Percentiles rank a stretch among this genome's conserved stretches.
Evolutionary conservation across 192 early-diverging fungal species (phyloP).

Genomic region (Coemansia sp.): DNA sequence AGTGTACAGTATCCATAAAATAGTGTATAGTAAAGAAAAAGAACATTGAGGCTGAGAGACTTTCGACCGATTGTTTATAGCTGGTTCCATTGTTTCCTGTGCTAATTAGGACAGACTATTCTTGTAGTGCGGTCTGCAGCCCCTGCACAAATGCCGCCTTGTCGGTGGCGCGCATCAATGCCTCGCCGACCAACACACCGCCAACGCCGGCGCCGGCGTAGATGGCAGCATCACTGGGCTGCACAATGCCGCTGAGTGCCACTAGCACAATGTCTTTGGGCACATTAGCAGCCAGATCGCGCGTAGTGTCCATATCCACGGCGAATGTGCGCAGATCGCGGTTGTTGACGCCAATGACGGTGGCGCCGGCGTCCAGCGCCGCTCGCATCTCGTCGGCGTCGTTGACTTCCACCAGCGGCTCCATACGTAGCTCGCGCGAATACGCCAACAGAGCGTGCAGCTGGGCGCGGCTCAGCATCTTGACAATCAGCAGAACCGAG

Average conservation of each 20-base stretch:
- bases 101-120: background rate
- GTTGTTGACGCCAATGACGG: constrained; percentile 97
- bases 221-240: constrained; percentile 75
- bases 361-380: constrained; percentile 78
- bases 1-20: background rate
- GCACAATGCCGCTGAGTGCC: constrained; percentile 89
- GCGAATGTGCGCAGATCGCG: constrained; percentile 95
- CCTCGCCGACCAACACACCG: constrained; percentile 91
- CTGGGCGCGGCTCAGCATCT: constrained; percentile 76
- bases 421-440: constrained; percentile 82
- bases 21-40: too few species aligned
- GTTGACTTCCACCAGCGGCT: constrained; percentile 99
- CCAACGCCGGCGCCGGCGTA: constrained; percentile 77
- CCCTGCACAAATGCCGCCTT: constrained; percentile 73
- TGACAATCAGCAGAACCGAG: constrained; percentile 93
- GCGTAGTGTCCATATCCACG: constrained; percentile 88
- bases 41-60: too few species aligned
- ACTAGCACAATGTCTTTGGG: constrained; percentile 71
- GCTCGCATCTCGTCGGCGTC: constrained; percentile 83
- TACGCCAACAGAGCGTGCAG: constrained; percentile 71
- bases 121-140: constrained; percentile 39
- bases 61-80: too few species aligned
- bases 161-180: constrained; percentile 84
- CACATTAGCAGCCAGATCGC: constrained; percentile 66
- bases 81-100: too few species aligned